Conservation (phyloP, 768 basidiomycete genomes). For the Hypholoma fasciculare region DNA sequence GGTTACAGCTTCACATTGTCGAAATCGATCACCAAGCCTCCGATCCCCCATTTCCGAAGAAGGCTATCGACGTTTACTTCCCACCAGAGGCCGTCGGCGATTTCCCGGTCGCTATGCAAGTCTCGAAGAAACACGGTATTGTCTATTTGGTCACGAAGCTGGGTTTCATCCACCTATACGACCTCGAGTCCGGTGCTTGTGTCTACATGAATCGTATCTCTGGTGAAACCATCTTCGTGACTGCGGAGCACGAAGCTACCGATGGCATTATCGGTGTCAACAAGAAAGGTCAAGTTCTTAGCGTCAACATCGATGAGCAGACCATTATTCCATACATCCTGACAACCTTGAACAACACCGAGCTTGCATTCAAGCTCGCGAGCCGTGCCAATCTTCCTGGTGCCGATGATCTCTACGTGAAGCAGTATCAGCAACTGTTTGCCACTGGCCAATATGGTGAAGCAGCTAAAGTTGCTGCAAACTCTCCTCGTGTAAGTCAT, state of each 20-base stretch:
- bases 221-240: slow-evolving; percentile 99
- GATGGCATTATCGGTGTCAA: slow-evolving; percentile 99
- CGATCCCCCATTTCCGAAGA: slow-evolving; percentile 93
- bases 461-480: slow-evolving; percentile 97
- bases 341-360: slow-evolving; percentile 92
- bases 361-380: slow-evolving; percentile 96
- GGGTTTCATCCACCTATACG: slow-evolving; percentile 99
- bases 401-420: slow-evolving; percentile 94
- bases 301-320: slow-evolving; percentile 95
- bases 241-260: slow-evolving; percentile 91
- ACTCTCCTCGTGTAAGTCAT: slow-evolving; percentile 76
- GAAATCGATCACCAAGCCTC: slow-evolving; percentile 96
- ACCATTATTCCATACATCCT: slow-evolving; percentile 96
- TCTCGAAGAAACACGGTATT: slow-evolving; percentile 95
- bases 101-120: slow-evolving; percentile 99
- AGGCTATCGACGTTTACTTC: slow-evolving; percentile 98
- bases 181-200: slow-evolving; percentile 95
- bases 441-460: slow-evolving; percentile 86
- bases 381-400: slow-evolving; percentile 96
- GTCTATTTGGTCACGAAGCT: slow-evolving; percentile 98
- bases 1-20: slow-evolving; percentile 86
- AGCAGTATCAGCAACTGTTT: slow-evolving; percentile 93
- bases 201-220: slow-evolving; percentile 99
- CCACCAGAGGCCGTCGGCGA: slow-evolving; percentile 97
- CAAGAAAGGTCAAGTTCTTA: slow-evolving; percentile 98